A percentile compares a stretch with the other conserved stretches of the same genome.
phyloP scores from a whole-genome alignment of 2,329 filamentous ascomycete genomes.

The Scedosporium apiospermum region DNA sequence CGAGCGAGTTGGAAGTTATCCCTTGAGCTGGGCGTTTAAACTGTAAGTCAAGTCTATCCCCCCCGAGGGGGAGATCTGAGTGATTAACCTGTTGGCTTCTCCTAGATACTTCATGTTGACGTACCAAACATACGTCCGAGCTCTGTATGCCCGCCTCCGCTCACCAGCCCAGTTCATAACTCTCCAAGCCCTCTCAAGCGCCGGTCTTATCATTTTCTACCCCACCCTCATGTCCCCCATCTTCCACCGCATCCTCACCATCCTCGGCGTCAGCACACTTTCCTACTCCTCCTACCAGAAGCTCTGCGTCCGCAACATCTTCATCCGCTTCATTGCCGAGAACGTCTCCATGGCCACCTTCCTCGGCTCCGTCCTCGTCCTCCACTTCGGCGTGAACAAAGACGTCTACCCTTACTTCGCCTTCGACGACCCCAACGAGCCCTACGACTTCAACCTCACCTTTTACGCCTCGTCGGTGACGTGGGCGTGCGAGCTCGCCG shows the following conservation, averaged over 20 bases:
- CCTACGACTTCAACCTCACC: conserved; percentile 54
- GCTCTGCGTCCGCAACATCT: conserved; percentile 55
- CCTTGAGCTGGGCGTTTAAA: conserved; percentile 63
- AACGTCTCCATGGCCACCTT: conserved; percentile 62
- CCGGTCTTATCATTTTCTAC: conserved; percentile 51
- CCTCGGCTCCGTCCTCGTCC: conserved; percentile 52
- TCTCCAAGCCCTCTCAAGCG: conserved; percentile 55
- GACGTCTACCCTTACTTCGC: conserved; percentile 62
- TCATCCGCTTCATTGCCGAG: conserved; percentile 57
- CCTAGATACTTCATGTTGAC: conserved; percentile 56
- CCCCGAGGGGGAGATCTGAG: too few species aligned
- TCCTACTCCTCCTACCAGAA: conserved; percentile 57
- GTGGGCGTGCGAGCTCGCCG: conserved; percentile 57
- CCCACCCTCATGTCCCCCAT: conserved; percentile 53
- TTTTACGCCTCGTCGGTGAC: conserved; percentile 55
- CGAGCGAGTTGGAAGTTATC: conserved; percentile 59
- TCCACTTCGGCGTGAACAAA: conserved; percentile 59
- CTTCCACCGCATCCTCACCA: conserved; percentile 45
- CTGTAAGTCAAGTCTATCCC: conserved; percentile 34
- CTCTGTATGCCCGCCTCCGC: conserved; percentile 57
- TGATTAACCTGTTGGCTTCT: conserved; percentile 7
- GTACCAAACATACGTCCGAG: conserved; percentile 62
- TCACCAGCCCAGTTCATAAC: conserved; percentile 56
- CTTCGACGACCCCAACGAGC: conserved; percentile 40
- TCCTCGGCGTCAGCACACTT: conserved; percentile 47